Percentiles rank a stretch among this genome's conserved stretches.
phyloP scores from a whole-genome alignment of 768 basidiomycete species.

The Boletus bicolor region DNA sequence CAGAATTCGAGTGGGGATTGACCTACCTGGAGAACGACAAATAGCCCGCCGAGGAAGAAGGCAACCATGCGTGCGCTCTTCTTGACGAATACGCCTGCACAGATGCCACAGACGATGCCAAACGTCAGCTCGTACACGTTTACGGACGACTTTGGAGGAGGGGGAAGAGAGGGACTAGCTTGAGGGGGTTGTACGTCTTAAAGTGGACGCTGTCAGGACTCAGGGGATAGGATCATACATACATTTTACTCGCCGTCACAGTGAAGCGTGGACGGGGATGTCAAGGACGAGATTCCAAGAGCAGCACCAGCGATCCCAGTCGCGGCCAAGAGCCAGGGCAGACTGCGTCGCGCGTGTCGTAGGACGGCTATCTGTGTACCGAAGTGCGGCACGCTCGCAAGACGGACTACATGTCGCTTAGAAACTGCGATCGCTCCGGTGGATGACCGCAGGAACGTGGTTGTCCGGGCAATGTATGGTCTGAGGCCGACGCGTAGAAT shows the following conservation, averaged over 20 bases:
- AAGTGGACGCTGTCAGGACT: constrained; percentile 4
- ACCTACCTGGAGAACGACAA: constrained; percentile 85
- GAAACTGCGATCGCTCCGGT: constrained; percentile 1
- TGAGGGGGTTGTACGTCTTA: constrained; percentile 11
- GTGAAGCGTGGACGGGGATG: constrained; percentile 35
- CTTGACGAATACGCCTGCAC: constrained; percentile 90
- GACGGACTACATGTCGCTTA: not conserved
- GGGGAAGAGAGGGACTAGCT: constrained; percentile 22
- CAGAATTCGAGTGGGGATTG: not conserved
- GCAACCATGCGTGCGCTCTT: constrained; percentile 87
- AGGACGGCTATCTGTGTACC: not conserved
- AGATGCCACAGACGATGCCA: constrained; percentile 85
- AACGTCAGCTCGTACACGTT: constrained; percentile 80
- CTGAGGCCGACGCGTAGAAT: constrained; percentile 21
- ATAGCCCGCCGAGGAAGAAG: constrained; percentile 85
- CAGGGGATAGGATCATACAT: not conserved
- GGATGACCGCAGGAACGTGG: not conserved
- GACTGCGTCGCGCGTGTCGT: constrained; percentile 6
- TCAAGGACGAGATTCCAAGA: constrained; percentile 41
- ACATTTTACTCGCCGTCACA: constrained; percentile 49
- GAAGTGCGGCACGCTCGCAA: not conserved
- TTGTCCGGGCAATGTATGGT: constrained; percentile 2
- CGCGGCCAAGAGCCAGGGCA: constrained; percentile 25
- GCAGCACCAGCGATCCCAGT: constrained; percentile 41
- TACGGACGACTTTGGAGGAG: constrained; percentile 70